These are phyloP conservation scores for Aspergillus spinulosporus DNA, from an alignment of 2,329 filamentous ascomycete genomes.

Conservation along the genomic window DNA sequence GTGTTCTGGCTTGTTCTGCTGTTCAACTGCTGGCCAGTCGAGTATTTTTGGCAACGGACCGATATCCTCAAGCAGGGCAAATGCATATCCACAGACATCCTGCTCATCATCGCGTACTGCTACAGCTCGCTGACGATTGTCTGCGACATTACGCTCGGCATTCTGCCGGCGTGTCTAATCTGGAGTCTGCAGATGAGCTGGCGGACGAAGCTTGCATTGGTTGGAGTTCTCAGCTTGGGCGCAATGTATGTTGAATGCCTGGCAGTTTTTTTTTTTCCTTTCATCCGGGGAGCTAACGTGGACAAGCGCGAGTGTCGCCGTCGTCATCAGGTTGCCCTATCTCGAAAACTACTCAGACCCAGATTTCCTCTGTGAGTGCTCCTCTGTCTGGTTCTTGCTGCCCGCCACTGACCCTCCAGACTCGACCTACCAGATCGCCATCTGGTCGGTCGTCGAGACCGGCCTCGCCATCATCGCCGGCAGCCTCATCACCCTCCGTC, in stretches of 20 bases:
- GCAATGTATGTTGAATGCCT: slow-evolving; percentile 37
- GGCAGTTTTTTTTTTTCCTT: too few species aligned
- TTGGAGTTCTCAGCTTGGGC: slow-evolving; percentile 56
- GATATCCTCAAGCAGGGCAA: slow-evolving; percentile 31
- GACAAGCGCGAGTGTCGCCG: slow-evolving; percentile 27
- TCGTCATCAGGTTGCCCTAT: slow-evolving; percentile 26
- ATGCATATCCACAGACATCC: slow-evolving; percentile 46
- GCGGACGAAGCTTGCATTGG: slow-evolving; percentile 53
- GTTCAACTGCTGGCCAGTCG: slow-evolving; percentile 53
- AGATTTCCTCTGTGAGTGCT: slow-evolving; percentile 30
- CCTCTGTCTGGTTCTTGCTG: neutral
- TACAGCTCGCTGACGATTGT: slow-evolving; percentile 48
- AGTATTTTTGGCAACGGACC: slow-evolving; percentile 50
- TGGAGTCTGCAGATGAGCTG: slow-evolving; percentile 56
- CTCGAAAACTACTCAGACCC: slow-evolving; percentile 19
- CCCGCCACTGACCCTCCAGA: slow-evolving; percentile 26
- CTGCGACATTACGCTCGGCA: slow-evolving; percentile 52
- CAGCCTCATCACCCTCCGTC: slow-evolving; percentile 43
- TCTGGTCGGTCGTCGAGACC: slow-evolving; percentile 37
- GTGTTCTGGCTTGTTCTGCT: slow-evolving; percentile 52
- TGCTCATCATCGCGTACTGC: slow-evolving; percentile 54
- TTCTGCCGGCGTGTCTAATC: slow-evolving; percentile 56
- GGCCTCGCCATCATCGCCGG: slow-evolving; percentile 42
- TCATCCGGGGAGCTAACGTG: neutral
- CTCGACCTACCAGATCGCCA: slow-evolving; percentile 47